These are phyloP conservation scores for Tetraselmis chui DNA, from an alignment of 139 green algal genomes.

Conservation along the genomic window DNA sequence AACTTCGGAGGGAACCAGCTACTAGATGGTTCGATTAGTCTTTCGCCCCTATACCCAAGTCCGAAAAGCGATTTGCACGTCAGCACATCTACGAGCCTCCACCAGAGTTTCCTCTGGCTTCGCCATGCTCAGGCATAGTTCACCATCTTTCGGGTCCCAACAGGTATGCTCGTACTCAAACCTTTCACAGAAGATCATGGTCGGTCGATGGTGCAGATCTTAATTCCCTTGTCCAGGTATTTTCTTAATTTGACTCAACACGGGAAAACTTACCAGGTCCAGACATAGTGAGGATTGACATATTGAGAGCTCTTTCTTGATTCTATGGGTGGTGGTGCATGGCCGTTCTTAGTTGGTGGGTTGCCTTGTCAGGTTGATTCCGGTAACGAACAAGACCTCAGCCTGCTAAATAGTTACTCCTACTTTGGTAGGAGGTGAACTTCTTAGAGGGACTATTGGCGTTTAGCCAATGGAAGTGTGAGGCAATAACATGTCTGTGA, in stretches of 20 bases:
- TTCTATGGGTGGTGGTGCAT: slow-evolving; percentile 79
- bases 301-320: slow-evolving; percentile 94
- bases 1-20: slow-evolving; percentile 94
- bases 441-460: slow-evolving; percentile 89
- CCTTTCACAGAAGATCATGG: slow-evolving; percentile 83
- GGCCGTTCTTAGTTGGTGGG: slow-evolving; percentile 85
- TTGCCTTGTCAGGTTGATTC: slow-evolving; percentile 95
- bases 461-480: slow-evolving; percentile 68
- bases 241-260: slow-evolving; percentile 98
- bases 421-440: slow-evolving; percentile 61
- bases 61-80: slow-evolving; percentile 95
- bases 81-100: slow-evolving; percentile 91
- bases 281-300: slow-evolving; percentile 93
- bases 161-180: slow-evolving; percentile 82
- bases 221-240: too few species aligned
- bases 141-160: slow-evolving; percentile 92
- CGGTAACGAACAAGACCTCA: slow-evolving; percentile 97
- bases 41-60: slow-evolving; percentile 97
- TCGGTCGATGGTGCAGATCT: slow-evolving; percentile 83
- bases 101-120: slow-evolving; percentile 92
- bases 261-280: slow-evolving; percentile 92
- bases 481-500: slow-evolving; percentile 78
- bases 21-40: slow-evolving; percentile 97
- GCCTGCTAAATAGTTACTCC: slow-evolving; percentile 89
- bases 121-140: slow-evolving; percentile 91